phyloP scores from a whole-genome alignment of 495 filamentous ascomycete genomes.

The Amniculicola lignicola region DNA sequence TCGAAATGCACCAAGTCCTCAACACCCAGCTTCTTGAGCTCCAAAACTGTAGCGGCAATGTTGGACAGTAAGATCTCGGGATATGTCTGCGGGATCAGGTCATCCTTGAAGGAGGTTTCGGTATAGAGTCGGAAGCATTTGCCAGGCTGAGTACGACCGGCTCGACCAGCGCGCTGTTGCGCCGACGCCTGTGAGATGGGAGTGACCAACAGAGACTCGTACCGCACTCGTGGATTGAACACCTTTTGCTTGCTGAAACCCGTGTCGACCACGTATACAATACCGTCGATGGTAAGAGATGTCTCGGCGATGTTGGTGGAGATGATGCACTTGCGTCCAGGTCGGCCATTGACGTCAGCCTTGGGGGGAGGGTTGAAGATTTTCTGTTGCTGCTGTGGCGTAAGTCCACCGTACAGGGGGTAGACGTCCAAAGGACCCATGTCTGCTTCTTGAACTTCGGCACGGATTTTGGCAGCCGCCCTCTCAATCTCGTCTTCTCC shows the following conservation, averaged over 20 bases:
- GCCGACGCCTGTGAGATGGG: constrained; percentile 98
- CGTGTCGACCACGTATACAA: constrained; percentile 97
- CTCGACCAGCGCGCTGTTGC: constrained; percentile 95
- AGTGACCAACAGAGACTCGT: constrained; percentile 92
- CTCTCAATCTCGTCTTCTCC: constrained; percentile 99
- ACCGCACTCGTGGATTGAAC: constrained; percentile 93
- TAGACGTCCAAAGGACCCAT: constrained; percentile 87
- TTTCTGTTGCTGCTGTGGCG: constrained; percentile 85
- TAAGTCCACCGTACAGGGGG: constrained; percentile 89
- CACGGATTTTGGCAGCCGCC: constrained; percentile 80
- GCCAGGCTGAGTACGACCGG: constrained; percentile 93
- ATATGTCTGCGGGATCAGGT: constrained; percentile 94
- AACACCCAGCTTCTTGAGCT: constrained; percentile 95
- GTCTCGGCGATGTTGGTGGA: constrained; percentile 99
- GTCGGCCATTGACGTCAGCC: constrained; percentile 67
- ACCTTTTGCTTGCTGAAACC: constrained; percentile 99
- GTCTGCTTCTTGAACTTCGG: constrained; percentile 85
- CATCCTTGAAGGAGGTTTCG: constrained; percentile 94
- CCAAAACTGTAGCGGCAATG: constrained; percentile 87
- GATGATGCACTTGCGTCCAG: constrained; percentile 92
- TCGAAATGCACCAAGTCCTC: constrained; percentile 98
- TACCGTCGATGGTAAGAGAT: constrained; percentile 94
- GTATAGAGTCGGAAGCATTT: constrained; percentile 98
- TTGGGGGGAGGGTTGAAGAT: constrained; percentile 87
- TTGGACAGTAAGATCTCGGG: constrained; percentile 95